Conservation (phyloP, 2,329 filamentous ascomycete genomes). For the Neopestalotiopsis sp. region DNA sequence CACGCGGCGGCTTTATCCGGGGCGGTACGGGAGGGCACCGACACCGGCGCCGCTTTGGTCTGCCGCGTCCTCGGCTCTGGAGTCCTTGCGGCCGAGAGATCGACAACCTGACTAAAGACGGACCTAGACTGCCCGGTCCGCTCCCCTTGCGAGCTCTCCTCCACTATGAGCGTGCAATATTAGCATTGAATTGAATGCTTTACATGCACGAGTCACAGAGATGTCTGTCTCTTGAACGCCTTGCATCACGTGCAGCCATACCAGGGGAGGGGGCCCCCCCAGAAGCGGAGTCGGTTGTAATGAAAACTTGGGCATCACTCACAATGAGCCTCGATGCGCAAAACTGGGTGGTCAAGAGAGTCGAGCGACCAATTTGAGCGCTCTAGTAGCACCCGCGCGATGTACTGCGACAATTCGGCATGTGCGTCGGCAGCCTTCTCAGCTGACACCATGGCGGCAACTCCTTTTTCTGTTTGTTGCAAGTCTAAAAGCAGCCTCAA, state of each 20-base stretch:
- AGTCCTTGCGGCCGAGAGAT: background rate
- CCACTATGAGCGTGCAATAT: background rate
- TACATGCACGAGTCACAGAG: background rate
- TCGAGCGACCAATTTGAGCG: constrained; percentile 9
- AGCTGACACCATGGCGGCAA: background rate
- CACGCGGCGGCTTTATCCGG: background rate
- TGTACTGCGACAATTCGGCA: constrained; percentile 9
- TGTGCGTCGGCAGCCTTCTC: background rate
- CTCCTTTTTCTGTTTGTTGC: background rate
- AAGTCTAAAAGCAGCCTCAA: background rate
- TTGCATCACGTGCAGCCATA: background rate
- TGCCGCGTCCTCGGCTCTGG: background rate
- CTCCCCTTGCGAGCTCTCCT: background rate
- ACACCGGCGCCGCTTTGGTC: background rate
- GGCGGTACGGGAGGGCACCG: background rate
- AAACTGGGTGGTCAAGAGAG: background rate
- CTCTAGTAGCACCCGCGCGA: constrained; percentile 1
- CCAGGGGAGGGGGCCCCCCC: too few relatives aligned
- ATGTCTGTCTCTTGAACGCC: background rate
- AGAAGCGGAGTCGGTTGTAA: background rate
- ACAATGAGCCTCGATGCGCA: constrained; percentile 12
- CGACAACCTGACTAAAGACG: constrained; percentile 10
- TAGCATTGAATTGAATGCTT: background rate
- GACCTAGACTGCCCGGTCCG: background rate
- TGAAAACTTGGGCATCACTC: background rate